Base-by-base conservation (phyloP, 2,329 filamentous ascomycete species). In the Penicillium corylophilum region DNA sequence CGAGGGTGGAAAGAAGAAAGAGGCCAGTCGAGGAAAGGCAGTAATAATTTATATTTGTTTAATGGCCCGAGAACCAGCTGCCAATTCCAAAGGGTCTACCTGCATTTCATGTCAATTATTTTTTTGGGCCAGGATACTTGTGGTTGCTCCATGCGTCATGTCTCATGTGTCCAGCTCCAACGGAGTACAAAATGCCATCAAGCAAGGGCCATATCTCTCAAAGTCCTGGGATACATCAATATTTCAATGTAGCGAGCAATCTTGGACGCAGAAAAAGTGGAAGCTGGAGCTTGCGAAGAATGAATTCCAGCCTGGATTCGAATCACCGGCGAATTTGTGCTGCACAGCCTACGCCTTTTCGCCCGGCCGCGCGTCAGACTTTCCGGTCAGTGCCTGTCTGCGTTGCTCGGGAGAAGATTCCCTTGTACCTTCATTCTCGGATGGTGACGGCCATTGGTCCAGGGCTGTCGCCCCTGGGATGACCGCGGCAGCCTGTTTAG, bases 351-450 rank as follows among this genome's bases (percentile, higher is more conserved):
- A 46, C 31, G 13, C 36, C 18, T 51, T 53, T 41, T 36, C 41
- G 51, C 53, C 57, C 18, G 54, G 54, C 52, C 60, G 55, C 59
- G 60, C 55, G 57, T 60, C 60, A 60, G 48, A 53, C 24, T 52
- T 54, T 49, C 45, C 61, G 48, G 52, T 31, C 16, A 51, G 47
- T 53, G 52, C 48, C 52, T 62, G 49, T 62, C 20, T n/a, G 50
- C 45, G 51, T 59, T 28, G 29, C 48, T 57, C 59, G 36, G 26
- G 10, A 42, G 42, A 48, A 20, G 13, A 16, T 20, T n/a, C 9
- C 22, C n/a, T 33, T 43, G 39, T 46, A 50, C 23, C 5, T 51
- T 46, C 6, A 12, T 20, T 15, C 13, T 49, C 33, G 7, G 22
- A 40, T n/a, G 9, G 18, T 18, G 5, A n/a, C 44, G 16, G 4